phyloP scores from a whole-genome alignment of 768 basidiomycete species.

The Termitomyces sp. region DNA sequence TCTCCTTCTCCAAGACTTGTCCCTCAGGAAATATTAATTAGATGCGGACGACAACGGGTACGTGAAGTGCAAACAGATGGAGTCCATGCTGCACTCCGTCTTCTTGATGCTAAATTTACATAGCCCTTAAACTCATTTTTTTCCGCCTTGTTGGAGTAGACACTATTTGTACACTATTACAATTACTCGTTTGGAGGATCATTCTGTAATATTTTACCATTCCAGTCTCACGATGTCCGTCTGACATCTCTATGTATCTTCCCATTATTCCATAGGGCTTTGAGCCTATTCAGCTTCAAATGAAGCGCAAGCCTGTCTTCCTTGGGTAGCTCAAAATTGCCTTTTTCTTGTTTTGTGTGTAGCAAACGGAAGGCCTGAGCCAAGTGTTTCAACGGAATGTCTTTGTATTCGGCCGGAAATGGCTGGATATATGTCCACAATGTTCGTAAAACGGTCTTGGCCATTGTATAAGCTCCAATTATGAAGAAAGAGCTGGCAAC shows the following conservation, averaged over 20 bases:
- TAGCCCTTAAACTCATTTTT: conserved; percentile 12
- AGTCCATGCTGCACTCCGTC: conserved; percentile 68
- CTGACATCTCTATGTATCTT: background rate
- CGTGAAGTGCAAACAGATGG: conserved; percentile 70
- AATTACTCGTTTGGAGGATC: background rate
- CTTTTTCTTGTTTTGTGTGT: conserved; percentile 14
- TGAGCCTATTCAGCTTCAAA: conserved; percentile 26
- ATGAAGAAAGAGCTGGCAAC: conserved; percentile 63
- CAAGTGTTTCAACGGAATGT: conserved; percentile 41
- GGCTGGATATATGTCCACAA: conserved; percentile 64
- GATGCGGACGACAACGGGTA: conserved; percentile 57
- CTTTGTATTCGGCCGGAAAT: conserved; percentile 46
- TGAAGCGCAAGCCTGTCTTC: conserved; percentile 31
- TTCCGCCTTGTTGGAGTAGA: background rate
- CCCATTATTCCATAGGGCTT: conserved; percentile 4
- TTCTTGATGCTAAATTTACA: conserved; percentile 64
- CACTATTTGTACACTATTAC: background rate
- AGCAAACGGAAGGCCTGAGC: conserved; percentile 43
- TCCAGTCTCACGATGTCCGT: background rate
- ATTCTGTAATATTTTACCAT: background rate
- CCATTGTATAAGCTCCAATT: conserved; percentile 44
- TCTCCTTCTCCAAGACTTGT: conserved; percentile 47
- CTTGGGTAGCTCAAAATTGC: conserved; percentile 21
- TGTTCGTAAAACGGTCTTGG: conserved; percentile 48
- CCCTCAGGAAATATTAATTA: conserved; percentile 55